phyloP scores from a whole-genome alignment of 2,329 filamentous ascomycete genomes.

The Chrysoporthe deuterocubensis region DNA sequence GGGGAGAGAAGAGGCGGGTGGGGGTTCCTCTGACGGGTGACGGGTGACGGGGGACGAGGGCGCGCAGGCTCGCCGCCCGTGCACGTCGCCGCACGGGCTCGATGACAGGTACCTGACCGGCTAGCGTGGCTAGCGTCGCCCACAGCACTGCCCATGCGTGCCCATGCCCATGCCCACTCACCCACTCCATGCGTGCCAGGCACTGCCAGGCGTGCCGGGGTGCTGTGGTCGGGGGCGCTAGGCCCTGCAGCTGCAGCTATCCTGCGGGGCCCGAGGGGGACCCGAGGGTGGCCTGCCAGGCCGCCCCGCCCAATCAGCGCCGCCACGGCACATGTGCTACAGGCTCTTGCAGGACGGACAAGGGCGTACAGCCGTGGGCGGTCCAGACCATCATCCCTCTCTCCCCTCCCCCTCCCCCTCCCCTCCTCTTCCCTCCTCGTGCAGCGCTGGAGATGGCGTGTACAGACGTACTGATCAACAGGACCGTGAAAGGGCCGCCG shows the following conservation, averaged over 20 bases:
- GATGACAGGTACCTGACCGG: background rate
- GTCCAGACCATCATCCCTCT: slow-evolving; percentile 1
- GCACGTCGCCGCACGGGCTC: background rate
- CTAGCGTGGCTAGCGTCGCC: background rate
- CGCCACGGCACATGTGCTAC: background rate
- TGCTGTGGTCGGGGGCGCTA: no score
- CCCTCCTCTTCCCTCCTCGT: background rate
- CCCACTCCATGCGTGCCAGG: no score
- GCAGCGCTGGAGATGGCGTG: no score
- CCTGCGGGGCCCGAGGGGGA: background rate
- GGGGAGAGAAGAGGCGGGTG: background rate
- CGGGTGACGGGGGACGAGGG: background rate
- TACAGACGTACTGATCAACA: no score
- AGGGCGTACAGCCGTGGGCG: background rate
- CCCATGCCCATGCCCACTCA: no score
- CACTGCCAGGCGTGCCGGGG: no score
- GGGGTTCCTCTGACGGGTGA: slow-evolving; percentile 1
- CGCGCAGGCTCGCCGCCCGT: background rate
- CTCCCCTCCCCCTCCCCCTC: background rate
- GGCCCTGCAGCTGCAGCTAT: slow-evolving; percentile 16
- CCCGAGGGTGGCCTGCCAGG: background rate
- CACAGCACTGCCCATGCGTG: no score
- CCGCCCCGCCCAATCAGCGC: slow-evolving; percentile 3
- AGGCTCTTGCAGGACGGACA: background rate
- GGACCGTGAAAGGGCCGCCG: no score